phyloP scores from a whole-genome alignment of 2,329 filamentous ascomycete species.

The Fusarium sp. region DNA sequence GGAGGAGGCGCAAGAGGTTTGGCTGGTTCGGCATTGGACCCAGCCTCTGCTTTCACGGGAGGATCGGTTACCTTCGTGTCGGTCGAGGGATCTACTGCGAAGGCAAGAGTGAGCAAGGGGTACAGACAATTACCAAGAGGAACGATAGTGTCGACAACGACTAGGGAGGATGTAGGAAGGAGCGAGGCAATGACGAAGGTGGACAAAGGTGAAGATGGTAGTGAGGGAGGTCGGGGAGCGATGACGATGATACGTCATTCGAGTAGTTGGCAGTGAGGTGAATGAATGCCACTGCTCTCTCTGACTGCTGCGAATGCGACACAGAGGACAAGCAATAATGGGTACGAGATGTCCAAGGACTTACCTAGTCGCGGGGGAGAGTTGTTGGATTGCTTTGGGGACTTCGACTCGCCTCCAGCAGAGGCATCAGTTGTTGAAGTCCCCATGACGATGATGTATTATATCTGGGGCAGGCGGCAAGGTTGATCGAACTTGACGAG shows the following conservation, averaged over 20 bases:
- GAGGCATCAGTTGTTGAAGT: constrained; percentile 57
- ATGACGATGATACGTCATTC: constrained; percentile 45
- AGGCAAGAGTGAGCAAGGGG: constrained; percentile 39
- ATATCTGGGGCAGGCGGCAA: constrained; percentile 49
- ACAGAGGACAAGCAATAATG: constrained; percentile 19
- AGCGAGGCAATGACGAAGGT: constrained; percentile 37
- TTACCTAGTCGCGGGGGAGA: constrained; percentile 59
- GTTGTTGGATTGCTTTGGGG: constrained; percentile 60
- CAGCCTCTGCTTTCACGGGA: constrained; percentile 61
- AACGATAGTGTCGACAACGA: constrained; percentile 24
- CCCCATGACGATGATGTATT: constrained; percentile 63
- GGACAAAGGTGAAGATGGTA: constrained; percentile 18
- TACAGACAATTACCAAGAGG: constrained; percentile 28
- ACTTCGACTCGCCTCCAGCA: constrained; percentile 60
- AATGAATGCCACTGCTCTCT: background rate
- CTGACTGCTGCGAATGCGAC: constrained; percentile 2
- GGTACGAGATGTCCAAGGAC: constrained; percentile 35
- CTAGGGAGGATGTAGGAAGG: constrained; percentile 26
- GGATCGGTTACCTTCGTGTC: constrained; percentile 61
- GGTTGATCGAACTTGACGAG: constrained; percentile 45
- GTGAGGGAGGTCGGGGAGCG: constrained; percentile 30
- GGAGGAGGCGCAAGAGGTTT: constrained; percentile 79
- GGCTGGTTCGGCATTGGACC: constrained; percentile 68
- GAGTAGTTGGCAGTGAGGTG: constrained; percentile 16
- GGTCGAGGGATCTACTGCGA: constrained; percentile 54